phyloP scores from a whole-genome alignment of 305 asterid species.

The Fraxinus ornus region DNA sequence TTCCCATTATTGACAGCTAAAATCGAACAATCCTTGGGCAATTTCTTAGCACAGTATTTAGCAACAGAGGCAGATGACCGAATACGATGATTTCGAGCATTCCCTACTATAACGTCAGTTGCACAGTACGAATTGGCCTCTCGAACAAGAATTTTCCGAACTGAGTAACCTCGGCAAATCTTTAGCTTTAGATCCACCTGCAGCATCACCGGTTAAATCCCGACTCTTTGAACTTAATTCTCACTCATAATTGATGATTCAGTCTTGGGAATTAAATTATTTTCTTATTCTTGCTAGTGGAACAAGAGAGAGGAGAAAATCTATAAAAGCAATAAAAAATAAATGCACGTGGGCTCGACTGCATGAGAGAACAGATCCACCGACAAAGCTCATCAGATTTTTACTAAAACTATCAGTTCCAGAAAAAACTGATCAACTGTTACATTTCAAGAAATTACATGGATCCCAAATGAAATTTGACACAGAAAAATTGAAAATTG shows the following conservation, averaged over 20 bases:
- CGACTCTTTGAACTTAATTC: not conserved
- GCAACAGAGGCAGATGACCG: constrained; percentile 81
- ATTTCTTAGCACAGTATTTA: constrained; percentile 76
- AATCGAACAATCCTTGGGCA: constrained; percentile 66
- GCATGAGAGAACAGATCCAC: constrained; percentile 36
- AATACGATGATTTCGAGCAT: constrained; percentile 61
- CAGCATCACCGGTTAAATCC: constrained; percentile 22
- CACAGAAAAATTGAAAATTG: not conserved
- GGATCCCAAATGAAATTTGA: not conserved
- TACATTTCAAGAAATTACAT: not conserved
- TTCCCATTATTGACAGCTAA: constrained; percentile 81
- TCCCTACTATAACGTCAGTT: constrained; percentile 67
- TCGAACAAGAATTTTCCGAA: constrained; percentile 67
- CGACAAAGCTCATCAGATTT: constrained; percentile 30
- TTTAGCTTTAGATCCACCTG: constrained; percentile 95
- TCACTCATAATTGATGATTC: not conserved
- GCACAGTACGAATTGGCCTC: constrained; percentile 78
- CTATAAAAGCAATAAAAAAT: constrained; percentile 21
- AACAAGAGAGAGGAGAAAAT: constrained; percentile 13
- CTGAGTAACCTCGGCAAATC: constrained; percentile 86
- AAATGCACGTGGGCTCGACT: constrained; percentile 17
- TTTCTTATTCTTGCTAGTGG: constrained; percentile 9
- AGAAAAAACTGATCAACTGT: not conserved
- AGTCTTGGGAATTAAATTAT: not conserved
- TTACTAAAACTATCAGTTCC: not conserved